Percentiles rank a stretch among this genome's conserved stretches.
Conservation (phyloP, 805 yeast genomes). For the Yarrowia osloensis region DNA sequence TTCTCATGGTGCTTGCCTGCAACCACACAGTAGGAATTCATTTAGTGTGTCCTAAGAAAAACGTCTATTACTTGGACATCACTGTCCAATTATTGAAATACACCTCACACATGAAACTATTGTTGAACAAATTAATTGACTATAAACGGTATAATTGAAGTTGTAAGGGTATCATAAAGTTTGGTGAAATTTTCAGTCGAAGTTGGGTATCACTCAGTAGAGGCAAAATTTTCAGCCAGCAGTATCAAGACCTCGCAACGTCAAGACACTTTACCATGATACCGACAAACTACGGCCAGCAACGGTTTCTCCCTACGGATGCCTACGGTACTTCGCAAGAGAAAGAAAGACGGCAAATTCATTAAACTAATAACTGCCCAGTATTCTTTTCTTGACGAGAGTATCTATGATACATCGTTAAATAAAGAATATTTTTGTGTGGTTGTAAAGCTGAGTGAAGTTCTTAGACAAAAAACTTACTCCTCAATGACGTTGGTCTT, state of each 20-base stretch:
- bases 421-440: conserved; percentile 30
- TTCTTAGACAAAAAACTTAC: conserved; percentile 30
- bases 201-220: background rate
- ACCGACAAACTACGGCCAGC: background rate
- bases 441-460: conserved; percentile 1
- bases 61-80: no score
- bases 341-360: conserved; percentile 31
- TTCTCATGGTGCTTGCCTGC: no score
- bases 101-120: background rate
- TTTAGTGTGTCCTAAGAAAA: no score
- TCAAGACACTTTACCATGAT: background rate
- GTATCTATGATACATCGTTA: conserved; percentile 29
- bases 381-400: conserved; percentile 30
- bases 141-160: background rate
- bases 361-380: conserved; percentile 28
- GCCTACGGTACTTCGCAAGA: conserved; percentile 30
- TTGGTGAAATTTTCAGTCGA: background rate
- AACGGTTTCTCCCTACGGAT: conserved; percentile 12
- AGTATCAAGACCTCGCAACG: background rate
- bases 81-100: no score
- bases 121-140: background rate
- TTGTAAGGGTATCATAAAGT: background rate
- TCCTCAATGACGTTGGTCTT: conserved; percentile 85
- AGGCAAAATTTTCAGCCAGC: background rate
- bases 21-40: no score